These are phyloP conservation scores for Mycena chlorophos DNA, from an alignment of 768 basidiomycete species.

Conservation along the genomic window DNA sequence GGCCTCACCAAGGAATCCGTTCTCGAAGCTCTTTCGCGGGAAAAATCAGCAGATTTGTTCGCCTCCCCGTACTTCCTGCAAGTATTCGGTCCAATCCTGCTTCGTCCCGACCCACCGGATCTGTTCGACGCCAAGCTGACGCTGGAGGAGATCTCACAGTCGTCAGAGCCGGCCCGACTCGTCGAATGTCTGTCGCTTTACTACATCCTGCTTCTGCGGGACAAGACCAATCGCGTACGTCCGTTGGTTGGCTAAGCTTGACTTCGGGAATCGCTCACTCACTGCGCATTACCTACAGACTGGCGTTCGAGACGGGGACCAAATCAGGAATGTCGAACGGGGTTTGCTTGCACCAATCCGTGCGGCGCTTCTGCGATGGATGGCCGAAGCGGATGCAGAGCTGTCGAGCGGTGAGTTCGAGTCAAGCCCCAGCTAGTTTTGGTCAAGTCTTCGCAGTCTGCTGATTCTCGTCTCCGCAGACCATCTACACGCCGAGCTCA, in stretches of 20 bases:
- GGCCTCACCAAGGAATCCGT: slow-evolving; percentile 69
- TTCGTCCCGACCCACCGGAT: slow-evolving; percentile 56
- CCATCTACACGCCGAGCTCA: slow-evolving; percentile 27
- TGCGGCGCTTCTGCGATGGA: slow-evolving; percentile 36
- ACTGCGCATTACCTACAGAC: slow-evolving; percentile 40
- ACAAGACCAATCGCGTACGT: slow-evolving; percentile 55
- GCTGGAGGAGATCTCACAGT: slow-evolving; percentile 50
- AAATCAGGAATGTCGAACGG: slow-evolving; percentile 43
- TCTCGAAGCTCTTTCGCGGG: slow-evolving; percentile 45
- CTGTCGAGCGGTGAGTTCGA: slow-evolving; percentile 32
- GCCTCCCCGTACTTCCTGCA: slow-evolving; percentile 56
- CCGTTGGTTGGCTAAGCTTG: no score
- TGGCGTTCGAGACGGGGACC: slow-evolving; percentile 47
- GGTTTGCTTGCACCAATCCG: slow-evolving; percentile 49
- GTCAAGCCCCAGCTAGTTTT: no score
- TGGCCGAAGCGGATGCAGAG: slow-evolving; percentile 16
- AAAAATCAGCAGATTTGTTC: slow-evolving; percentile 42
- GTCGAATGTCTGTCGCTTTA: slow-evolving; percentile 68
- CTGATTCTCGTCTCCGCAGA: slow-evolving; percentile 18
- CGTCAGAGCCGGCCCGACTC: slow-evolving; percentile 60
- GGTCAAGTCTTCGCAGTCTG: background rate
- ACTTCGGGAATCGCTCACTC: background rate
- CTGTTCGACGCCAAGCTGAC: slow-evolving; percentile 41
- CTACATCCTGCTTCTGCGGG: slow-evolving; percentile 62
- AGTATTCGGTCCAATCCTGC: slow-evolving; percentile 59